Evolutionary conservation across 805 yeast species (phyloP), one percentile per base, ranked within the genome.

Genomic region (Yamadazyma laniorum): DNA sequence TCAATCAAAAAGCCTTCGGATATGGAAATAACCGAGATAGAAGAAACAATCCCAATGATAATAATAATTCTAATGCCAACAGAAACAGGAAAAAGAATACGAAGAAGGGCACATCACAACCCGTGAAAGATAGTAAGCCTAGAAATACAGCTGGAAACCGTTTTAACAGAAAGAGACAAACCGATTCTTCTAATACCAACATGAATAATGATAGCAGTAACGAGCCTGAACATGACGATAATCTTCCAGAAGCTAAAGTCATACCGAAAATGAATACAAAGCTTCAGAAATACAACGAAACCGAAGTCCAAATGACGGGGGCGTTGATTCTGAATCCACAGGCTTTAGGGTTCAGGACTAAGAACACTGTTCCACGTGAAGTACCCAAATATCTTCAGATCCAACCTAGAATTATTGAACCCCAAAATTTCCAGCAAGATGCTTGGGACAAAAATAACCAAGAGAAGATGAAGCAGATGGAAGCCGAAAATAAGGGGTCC

Each of bases 401-500:
- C 6, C 74, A 69, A 40, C 59, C 70, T 2, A 47, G 72, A 32
- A 49, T 62, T 15, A 48, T 69, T 17, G 50, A 44, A 16, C 61
- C 70, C 0, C 65, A 67, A 0, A 50, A 50, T 0, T 63, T 66
- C 36, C 35, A 34, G 2, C 72, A 59, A 25, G 61, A 74, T 53
- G 66, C 64, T 2, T 90, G 95, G 95, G 96, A 90, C 51, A 58
- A 59, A 21, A 58, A 67, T n/a, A 90, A 88, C 55, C 96, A 90
- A 53, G 59, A 61, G 22, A 67, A 65, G 42, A 74, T 89, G 81
- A 48, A 59, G 2, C 55, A 62, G 13, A 56, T 82, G 53, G 91
- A 82, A 49, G 45, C 51, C 4, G 34, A 53, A 9, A 58, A 56
- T 30, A 55, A 49, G 9, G 69, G 77, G 1, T 65, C 69, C 3